Percentiles rank a stretch among this genome's conserved stretches.
Evolutionary conservation across 331 rosid genomes (phyloP).

Genomic region (Pyrus hybrid): DNA sequence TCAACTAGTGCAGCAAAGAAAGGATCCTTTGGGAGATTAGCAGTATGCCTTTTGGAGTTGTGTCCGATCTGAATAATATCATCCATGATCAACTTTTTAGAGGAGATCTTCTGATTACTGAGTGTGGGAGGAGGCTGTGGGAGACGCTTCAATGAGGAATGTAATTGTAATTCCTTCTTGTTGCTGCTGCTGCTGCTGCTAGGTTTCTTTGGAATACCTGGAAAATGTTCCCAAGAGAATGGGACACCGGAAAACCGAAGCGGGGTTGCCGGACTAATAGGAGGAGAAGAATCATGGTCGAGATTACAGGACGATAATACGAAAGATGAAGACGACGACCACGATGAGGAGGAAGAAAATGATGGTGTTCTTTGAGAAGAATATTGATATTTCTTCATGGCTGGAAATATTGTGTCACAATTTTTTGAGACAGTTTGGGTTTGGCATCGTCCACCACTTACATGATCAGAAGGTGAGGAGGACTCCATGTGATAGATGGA

Average conservation of each 20-base stretch:
- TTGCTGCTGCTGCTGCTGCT: conserved; percentile 18
- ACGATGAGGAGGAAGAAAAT: conserved; percentile 31
- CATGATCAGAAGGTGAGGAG: conserved; percentile 9
- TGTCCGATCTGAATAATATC: background rate
- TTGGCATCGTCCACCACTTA: background rate
- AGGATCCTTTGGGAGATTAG: conserved; percentile 49
- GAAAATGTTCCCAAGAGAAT: conserved; percentile 89
- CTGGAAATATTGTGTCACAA: conserved; percentile 13
- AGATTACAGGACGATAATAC: conserved; percentile 23
- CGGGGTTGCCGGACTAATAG: conserved; percentile 38
- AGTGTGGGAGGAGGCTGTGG: conserved; percentile 60
- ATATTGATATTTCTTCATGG: conserved; percentile 6
- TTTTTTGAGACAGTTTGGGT: conserved; percentile 22
- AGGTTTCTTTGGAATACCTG: conserved; percentile 86
- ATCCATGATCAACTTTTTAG: conserved; percentile 34
- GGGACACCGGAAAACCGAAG: conserved; percentile 65
- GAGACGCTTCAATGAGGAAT: conserved; percentile 29
- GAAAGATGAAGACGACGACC: conserved; percentile 32
- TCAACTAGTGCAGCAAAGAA: conserved; percentile 82
- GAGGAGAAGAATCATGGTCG: conserved; percentile 27
- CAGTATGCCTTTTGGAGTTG: conserved; percentile 20
- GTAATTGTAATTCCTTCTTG: conserved; percentile 8
- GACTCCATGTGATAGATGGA: conserved; percentile 28
- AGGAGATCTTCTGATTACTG: conserved; percentile 10
- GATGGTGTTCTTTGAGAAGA: conserved; percentile 43